phyloP scores from a whole-genome alignment of 2,329 filamentous ascomycete species.

The Blastomyces gilchristii region DNA sequence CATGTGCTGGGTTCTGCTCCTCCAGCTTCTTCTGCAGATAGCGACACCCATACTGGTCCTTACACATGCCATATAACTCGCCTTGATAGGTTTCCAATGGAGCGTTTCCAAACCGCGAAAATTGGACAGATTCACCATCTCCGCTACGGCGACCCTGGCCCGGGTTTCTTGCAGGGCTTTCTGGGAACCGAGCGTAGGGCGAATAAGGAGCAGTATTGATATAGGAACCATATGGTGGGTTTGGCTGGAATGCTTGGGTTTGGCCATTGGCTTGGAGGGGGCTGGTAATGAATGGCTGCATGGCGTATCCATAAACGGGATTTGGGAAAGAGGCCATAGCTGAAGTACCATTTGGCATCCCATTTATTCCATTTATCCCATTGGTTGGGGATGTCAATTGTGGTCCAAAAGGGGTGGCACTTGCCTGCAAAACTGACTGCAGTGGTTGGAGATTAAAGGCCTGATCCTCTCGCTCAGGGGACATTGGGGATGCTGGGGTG shows the following conservation, averaged over 20 bases:
- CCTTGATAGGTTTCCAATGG: constrained; percentile 70
- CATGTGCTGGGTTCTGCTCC: constrained; percentile 69
- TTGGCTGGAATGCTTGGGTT: constrained; percentile 40
- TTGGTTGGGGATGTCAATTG: constrained; percentile 34
- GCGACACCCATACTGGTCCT: constrained; percentile 94
- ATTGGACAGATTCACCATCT: constrained; percentile 41
- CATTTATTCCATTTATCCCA: background rate
- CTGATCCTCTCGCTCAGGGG: constrained; percentile 38
- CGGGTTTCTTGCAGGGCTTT: constrained; percentile 67
- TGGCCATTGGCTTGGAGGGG: constrained; percentile 28
- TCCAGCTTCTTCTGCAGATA: constrained; percentile 97
- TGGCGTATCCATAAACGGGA: constrained; percentile 42
- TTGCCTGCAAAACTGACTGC: constrained; percentile 67
- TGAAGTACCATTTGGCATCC: constrained; percentile 15
- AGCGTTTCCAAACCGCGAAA: constrained; percentile 74
- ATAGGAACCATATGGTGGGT: constrained; percentile 50
- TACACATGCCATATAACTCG: constrained; percentile 82
- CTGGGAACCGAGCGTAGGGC: constrained; percentile 45
- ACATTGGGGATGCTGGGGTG: constrained; percentile 15
- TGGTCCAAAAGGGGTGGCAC: constrained; percentile 68
- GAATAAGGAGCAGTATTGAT: constrained; percentile 31
- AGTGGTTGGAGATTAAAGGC: constrained; percentile 48
- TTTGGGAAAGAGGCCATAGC: constrained; percentile 29
- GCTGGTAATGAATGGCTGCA: constrained; percentile 47
- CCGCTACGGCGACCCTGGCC: constrained; percentile 58